Base-by-base conservation (phyloP, 2,329 filamentous ascomycete species). In the Alternaria infectoria region DNA sequence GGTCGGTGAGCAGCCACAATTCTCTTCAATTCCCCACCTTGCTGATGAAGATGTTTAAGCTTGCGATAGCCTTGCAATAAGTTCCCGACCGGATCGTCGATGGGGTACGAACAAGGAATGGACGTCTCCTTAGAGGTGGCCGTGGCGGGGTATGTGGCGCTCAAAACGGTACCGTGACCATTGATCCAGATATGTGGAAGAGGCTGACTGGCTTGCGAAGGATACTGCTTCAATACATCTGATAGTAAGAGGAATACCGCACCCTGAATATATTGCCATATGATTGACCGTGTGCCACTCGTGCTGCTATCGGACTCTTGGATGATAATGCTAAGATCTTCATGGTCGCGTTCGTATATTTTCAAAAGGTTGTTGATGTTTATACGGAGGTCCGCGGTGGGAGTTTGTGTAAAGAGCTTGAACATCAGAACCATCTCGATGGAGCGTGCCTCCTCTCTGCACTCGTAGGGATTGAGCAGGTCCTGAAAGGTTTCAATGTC, bases 41-140 rank as follows among this genome's bases (percentile, higher is more conserved):
- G n/a, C n/a, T n/a, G 28, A 6, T 30, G 12, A 30, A 30, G 28
- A 30, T 4, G 6, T 0, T 7, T 1, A 5, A 3, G 9, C 32
- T 5, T 36, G 32, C 32, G 13, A 9, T 3, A 0, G 15, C 2
- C 1, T n/a, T n/a, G n/a, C n/a, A n/a, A n/a, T n/a, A n/a, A n/a
- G n/a, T n/a, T n/a, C n/a, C n/a, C n/a, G 1, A 1, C 4, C 32
- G 32, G 15, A n/a, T n/a, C 15, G 32, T n/a, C 13, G 32, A n/a
- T 36, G 15, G 1, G 4, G n/a, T 36, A 15, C 6, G 13, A 36
- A n/a, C 7, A 36, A 7, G 15, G 8, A n/a, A n/a, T 36, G 15
- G 3, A n/a, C 0, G 0, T 36, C 15, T 36, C 32, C 2, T 19
- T 23, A 3, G 23, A 51, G 9, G n/a, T 15, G n/a, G 49, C 3